These are phyloP conservation scores for Mrakiaceae sp. DNA, from an alignment of 1,284 basidiomycete genomes.

Conservation along the genomic window DNA sequence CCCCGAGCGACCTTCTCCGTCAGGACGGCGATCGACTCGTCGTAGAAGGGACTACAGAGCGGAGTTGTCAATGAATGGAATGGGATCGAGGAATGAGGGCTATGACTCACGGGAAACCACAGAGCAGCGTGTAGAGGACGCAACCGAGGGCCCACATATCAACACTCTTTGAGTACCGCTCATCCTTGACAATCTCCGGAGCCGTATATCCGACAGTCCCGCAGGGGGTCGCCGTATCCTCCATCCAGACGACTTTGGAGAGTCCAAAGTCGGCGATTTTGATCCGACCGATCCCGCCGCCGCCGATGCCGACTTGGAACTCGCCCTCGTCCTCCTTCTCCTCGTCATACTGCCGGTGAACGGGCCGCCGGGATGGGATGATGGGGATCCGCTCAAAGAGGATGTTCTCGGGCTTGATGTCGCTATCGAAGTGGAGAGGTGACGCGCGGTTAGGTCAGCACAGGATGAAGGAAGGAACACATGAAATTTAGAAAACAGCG, in stretches of 20 bases:
- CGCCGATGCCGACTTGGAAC: slow-evolving; percentile 80
- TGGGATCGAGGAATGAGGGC: neutral
- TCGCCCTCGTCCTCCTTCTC: slow-evolving; percentile 98
- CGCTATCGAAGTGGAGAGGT: slow-evolving; percentile 34
- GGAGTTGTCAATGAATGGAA: slow-evolving; percentile 14
- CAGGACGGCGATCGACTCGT: slow-evolving; percentile 94
- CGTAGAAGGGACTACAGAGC: slow-evolving; percentile 64
- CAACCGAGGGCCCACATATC: slow-evolving; percentile 99
- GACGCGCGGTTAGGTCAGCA: neutral
- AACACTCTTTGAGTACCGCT: slow-evolving; percentile 94
- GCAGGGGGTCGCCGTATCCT: slow-evolving; percentile 98
- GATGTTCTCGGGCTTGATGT: slow-evolving; percentile 98
- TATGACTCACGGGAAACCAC: slow-evolving; percentile 65
- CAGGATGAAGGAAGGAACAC: neutral
- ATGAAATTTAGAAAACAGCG: neutral
- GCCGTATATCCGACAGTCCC: slow-evolving; percentile 99
- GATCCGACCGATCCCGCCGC: slow-evolving; percentile 93
- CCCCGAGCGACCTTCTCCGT: slow-evolving; percentile 98
- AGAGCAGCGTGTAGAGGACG: slow-evolving; percentile 95
- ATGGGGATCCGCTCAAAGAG: slow-evolving; percentile 91
- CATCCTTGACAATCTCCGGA: slow-evolving; percentile 98
- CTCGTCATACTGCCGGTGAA: slow-evolving; percentile 85
- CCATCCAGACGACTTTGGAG: slow-evolving; percentile 97
- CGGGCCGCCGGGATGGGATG: slow-evolving; percentile 66
- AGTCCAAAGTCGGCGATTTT: slow-evolving; percentile 99